A percentile compares a stretch with the other conserved stretches of the same genome.
phyloP scores from a whole-genome alignment of 2,329 filamentous ascomycete species.

The Penicillium sp. region DNA sequence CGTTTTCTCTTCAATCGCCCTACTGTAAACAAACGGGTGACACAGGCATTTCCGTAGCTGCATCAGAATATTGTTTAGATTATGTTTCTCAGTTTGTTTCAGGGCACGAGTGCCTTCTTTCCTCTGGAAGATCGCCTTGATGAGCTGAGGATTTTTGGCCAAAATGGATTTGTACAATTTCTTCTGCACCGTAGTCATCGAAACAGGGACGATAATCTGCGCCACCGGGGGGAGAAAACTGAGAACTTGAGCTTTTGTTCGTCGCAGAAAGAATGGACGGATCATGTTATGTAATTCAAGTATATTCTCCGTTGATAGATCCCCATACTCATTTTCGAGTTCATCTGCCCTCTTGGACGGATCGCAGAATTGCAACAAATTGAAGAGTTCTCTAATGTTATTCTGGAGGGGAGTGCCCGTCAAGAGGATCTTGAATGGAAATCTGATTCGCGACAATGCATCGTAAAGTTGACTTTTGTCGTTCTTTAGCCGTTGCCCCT shows the following conservation, averaged over 20 bases:
- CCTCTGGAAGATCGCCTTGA: slow-evolving; percentile 70
- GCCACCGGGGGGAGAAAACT: slow-evolving; percentile 87
- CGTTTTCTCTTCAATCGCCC: slow-evolving; percentile 74
- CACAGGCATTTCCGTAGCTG: slow-evolving; percentile 93
- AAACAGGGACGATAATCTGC: slow-evolving; percentile 91
- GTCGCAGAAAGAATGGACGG: slow-evolving; percentile 59
- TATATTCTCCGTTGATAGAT: slow-evolving; percentile 68
- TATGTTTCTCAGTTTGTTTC: slow-evolving; percentile 64
- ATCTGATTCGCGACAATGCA: slow-evolving; percentile 62
- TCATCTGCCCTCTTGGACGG: slow-evolving; percentile 58
- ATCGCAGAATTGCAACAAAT: slow-evolving; percentile 90
- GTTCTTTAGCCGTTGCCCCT: slow-evolving; percentile 91
- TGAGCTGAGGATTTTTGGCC: slow-evolving; percentile 77
- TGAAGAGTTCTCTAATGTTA: slow-evolving; percentile 89
- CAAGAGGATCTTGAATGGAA: slow-evolving; percentile 75
- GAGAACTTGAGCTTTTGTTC: slow-evolving; percentile 83
- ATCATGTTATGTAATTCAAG: slow-evolving; percentile 73
- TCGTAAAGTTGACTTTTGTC: slow-evolving; percentile 75
- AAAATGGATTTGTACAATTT: slow-evolving; percentile 90
- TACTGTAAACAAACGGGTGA: slow-evolving; percentile 90
- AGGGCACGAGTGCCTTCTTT: slow-evolving; percentile 53
- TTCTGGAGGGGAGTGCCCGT: slow-evolving; percentile 76
- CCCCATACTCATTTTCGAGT: slow-evolving; percentile 65
- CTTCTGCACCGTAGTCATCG: slow-evolving; percentile 87
- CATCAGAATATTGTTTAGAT: slow-evolving; percentile 87